Base-by-base conservation (phyloP, 1,284 basidiomycete species). In the Cutaneotrichosporon curvatum region DNA sequence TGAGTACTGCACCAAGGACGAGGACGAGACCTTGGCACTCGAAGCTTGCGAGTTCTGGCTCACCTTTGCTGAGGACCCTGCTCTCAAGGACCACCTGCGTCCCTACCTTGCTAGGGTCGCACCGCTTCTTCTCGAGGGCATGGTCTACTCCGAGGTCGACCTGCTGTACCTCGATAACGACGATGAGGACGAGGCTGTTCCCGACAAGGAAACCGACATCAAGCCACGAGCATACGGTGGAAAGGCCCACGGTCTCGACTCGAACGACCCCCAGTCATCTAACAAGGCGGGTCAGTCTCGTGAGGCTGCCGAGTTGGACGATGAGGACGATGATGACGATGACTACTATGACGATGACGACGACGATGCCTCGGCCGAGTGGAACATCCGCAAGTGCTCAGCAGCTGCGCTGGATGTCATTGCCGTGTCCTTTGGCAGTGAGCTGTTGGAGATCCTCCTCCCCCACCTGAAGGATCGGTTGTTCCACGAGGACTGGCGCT, bases 11-110 rank as follows among this genome's bases (percentile, higher is more conserved):
- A 97, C 90, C 10, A 89, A 92, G 71, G 94, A 97, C 77, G 84
- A 86, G 73, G 87, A 97, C 70, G 90, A 95, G 74, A 83, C 83
- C 48, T 90, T 96, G 44, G 90, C 91, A 4, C 77, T 96, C 35
- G 92, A 96, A 74, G 95, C 95, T 12, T 96, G 91, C 78, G 95
- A 99, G 76, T 98, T 99, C 73, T 98, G 95, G 95, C 79, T 99
- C 55, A 96, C 94, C 1, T 98, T 99, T 65, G 91, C 95, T 15
- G 95, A 99, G 70, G 90, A 97, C 63, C 81, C 83, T 14, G 83
- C 87, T 41, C 78, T 98, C 21, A 81, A 83, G 15, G 81, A 82
- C 14, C 87, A 86, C 69, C 77, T 99, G 23, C 82, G 83, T 46
- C 91, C 90, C 0, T 81, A 92, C 55, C 78, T 99, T 9, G 79